Percentiles rank a stretch among this genome's conserved stretches.
These are phyloP conservation scores for Pelargonium citronellum DNA, from an alignment of 441 rosid species.

Conservation along the genomic window DNA sequence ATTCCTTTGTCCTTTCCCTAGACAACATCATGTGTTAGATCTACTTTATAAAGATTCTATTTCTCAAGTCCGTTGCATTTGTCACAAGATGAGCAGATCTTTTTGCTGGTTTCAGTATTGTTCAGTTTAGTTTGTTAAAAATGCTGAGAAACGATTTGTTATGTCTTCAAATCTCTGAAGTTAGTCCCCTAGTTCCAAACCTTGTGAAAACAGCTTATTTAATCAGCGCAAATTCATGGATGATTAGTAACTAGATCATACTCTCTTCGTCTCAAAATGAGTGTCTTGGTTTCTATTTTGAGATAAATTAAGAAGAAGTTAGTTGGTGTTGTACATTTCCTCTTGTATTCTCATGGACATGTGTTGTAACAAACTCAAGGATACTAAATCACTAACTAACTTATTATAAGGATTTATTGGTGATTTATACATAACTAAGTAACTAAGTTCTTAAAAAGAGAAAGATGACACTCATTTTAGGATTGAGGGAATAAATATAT, in stretches of 20 bases:
- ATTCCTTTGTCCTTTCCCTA: not conserved
- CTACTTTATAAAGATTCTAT: not conserved
- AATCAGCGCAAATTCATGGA: not conserved
- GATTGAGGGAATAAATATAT: too few species aligned
- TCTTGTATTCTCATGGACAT: too few species aligned
- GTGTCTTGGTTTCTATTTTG: too few species aligned
- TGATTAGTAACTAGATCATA: not conserved
- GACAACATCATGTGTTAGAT: not conserved
- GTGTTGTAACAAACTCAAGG: too few species aligned
- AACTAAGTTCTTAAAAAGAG: too few species aligned
- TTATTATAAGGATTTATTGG: too few species aligned
- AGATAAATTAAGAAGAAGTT: too few species aligned
- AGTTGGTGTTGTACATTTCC: too few species aligned
- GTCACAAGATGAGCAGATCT: not conserved
- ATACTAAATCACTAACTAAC: too few species aligned
- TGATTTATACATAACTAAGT: too few species aligned
- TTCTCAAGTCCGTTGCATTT: not conserved
- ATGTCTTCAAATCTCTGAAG: not conserved
- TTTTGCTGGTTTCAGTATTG: not conserved
- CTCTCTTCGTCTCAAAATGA: too few species aligned
- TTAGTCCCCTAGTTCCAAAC: not conserved
- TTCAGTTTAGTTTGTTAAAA: not conserved
- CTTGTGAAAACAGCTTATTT: not conserved
- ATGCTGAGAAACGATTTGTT: not conserved
- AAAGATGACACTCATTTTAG: too few species aligned